Conservation (phyloP, 768 basidiomycete species). For the Baorangia bicolor region DNA sequence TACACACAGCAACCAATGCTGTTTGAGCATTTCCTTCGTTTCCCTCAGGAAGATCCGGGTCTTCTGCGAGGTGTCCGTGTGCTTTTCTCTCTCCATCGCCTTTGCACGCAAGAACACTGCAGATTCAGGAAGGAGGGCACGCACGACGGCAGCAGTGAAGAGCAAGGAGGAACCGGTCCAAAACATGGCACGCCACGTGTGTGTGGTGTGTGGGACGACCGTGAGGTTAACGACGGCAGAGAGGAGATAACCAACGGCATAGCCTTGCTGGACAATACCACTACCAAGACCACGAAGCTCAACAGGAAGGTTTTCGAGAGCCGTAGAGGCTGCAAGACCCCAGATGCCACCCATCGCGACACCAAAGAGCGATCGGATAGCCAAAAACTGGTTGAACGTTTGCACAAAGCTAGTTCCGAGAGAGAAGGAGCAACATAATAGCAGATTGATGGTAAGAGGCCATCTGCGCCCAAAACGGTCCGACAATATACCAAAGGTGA, state of each 20-base stretch:
- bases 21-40: conserved; percentile 72
- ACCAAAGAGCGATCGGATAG: conserved; percentile 78
- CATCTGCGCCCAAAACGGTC: conserved; percentile 93
- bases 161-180: conserved; percentile 76
- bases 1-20: conserved; percentile 79
- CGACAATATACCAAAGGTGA: conserved; percentile 78
- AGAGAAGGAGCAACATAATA: conserved; percentile 70
- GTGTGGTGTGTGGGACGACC: conserved; percentile 39
- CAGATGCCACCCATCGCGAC: conserved; percentile 90
- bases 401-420: conserved; percentile 80
- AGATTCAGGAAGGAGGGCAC: conserved; percentile 76
- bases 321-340: conserved; percentile 80
- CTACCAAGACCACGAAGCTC: conserved; percentile 83
- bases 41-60: conserved; percentile 72
- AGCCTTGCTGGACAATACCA: conserved; percentile 91
- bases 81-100: conserved; percentile 44
- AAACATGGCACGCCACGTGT: conserved; percentile 77
- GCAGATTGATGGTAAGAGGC: conserved; percentile 78
- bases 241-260: conserved; percentile 82
- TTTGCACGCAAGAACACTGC: conserved; percentile 68
- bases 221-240: conserved; percentile 81
- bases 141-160: conserved; percentile 63
- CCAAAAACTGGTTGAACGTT: conserved; percentile 77
- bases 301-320: conserved; percentile 89
- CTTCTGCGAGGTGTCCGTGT: conserved; percentile 44